Conservation (phyloP, 1,284 basidiomycete genomes). For the Malassezia obtusa region DNA sequence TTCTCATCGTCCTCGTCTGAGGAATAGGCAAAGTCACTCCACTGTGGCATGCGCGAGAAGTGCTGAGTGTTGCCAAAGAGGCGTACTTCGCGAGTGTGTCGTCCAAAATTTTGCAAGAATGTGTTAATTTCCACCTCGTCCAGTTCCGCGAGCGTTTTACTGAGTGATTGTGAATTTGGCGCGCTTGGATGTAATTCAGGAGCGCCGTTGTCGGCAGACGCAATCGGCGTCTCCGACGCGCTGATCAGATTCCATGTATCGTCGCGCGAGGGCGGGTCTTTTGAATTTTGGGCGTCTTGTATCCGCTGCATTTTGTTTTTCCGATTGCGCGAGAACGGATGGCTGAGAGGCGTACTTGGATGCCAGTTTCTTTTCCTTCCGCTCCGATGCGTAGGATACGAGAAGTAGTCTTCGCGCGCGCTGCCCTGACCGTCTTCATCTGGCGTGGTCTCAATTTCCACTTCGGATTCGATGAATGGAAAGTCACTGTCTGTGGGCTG, state of each 20-base stretch:
- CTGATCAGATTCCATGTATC: slow-evolving; percentile 9
- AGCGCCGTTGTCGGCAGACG: background rate
- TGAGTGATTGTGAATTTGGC: slow-evolving; percentile 14
- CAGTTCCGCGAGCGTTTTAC: slow-evolving; percentile 37
- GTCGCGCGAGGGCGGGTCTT: background rate
- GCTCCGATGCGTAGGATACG: background rate
- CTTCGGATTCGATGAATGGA: slow-evolving; percentile 1
- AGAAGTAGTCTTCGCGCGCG: slow-evolving; percentile 2
- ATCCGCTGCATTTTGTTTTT: background rate
- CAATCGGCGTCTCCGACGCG: background rate
- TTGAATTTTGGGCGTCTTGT: background rate
- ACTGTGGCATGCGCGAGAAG: slow-evolving; percentile 39
- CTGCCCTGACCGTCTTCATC: background rate
- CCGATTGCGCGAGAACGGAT: background rate
- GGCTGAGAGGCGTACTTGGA: background rate
- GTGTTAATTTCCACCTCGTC: slow-evolving; percentile 44
- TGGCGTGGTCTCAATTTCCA: background rate
- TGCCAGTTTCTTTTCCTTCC: background rate
- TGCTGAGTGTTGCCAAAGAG: slow-evolving; percentile 23
- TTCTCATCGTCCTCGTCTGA: slow-evolving; percentile 20
- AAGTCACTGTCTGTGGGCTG: background rate
- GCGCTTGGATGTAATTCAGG: slow-evolving; percentile 10
- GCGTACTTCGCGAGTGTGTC: slow-evolving; percentile 41
- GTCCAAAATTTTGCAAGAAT: slow-evolving; percentile 38
- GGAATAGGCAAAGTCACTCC: slow-evolving; percentile 42